These are phyloP conservation scores for Ceriops zippeliana DNA, from an alignment of 345 rosid genomes.

Conservation along the genomic window DNA sequence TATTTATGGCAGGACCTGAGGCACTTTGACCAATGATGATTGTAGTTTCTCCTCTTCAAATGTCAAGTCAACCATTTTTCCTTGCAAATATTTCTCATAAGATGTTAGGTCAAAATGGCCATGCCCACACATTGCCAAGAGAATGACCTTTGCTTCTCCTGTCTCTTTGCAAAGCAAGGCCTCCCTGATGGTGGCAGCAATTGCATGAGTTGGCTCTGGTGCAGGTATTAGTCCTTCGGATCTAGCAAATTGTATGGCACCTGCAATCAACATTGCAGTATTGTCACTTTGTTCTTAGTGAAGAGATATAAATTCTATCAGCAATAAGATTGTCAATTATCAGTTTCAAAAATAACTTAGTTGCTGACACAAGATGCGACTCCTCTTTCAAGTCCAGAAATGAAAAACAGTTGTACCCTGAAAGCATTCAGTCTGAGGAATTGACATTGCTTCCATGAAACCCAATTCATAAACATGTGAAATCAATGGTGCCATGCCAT, in stretches of 20 bases:
- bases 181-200: constrained; percentile 87
- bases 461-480: constrained; percentile 84
- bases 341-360: background rate
- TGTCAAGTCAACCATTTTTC: constrained; percentile 68
- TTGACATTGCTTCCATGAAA: constrained; percentile 79
- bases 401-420: constrained; percentile 38
- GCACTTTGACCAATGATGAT: constrained; percentile 65
- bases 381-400: background rate
- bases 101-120: constrained; percentile 89
- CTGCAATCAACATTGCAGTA: constrained; percentile 32
- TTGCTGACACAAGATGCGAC: background rate
- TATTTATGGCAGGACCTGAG: constrained; percentile 36
- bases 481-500: constrained; percentile 89
- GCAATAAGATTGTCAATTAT: background rate
- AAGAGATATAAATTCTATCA: background rate
- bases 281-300: background rate
- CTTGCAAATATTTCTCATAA: constrained; percentile 74
- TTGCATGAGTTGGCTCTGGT: constrained; percentile 92
- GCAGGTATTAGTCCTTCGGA: constrained; percentile 87
- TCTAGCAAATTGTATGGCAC: constrained; percentile 84
- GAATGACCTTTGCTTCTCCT: constrained; percentile 82
- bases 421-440: constrained; percentile 86
- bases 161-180: constrained; percentile 74
- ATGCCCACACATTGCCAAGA: constrained; percentile 93
- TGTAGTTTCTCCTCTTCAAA: constrained; percentile 59